phyloP scores from a whole-genome alignment of 148 eudicot species.

The Pouteria glomerata region DNA sequence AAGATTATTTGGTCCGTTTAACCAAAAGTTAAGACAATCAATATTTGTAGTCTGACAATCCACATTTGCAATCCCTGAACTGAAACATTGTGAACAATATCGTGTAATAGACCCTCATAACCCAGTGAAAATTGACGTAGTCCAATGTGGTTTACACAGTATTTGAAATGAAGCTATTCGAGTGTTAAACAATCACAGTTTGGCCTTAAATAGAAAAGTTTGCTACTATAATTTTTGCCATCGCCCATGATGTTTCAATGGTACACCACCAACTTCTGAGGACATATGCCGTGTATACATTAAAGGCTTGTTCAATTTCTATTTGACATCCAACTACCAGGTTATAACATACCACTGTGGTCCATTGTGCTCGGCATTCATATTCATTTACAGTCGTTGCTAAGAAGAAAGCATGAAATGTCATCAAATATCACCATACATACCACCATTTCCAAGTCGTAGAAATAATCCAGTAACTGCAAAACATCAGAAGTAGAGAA shows the following conservation, averaged over 20 bases:
- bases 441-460: slow-evolving; percentile 92
- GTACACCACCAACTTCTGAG: background rate
- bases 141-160: background rate
- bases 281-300: background rate
- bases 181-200: background rate
- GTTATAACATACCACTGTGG: background rate
- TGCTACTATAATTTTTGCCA: background rate
- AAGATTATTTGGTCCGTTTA: background rate
- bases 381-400: background rate
- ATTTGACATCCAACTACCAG: background rate
- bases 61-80: no score
- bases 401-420: background rate
- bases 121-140: background rate
- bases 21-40: background rate
- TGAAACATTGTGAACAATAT: no score
- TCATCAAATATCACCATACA: slow-evolving; percentile 7
- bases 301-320: background rate
- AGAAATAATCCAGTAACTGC: slow-evolving; percentile 84
- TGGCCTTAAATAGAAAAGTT: background rate
- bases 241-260: background rate
- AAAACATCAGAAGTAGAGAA: slow-evolving; percentile 80
- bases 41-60: background rate
- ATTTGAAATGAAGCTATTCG: background rate
- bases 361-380: background rate
- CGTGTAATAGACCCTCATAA: background rate